Percentiles rank a stretch among this genome's conserved stretches.
phyloP scores from a whole-genome alignment of 1,284 basidiomycete species.

The Trametes hirsuta region DNA sequence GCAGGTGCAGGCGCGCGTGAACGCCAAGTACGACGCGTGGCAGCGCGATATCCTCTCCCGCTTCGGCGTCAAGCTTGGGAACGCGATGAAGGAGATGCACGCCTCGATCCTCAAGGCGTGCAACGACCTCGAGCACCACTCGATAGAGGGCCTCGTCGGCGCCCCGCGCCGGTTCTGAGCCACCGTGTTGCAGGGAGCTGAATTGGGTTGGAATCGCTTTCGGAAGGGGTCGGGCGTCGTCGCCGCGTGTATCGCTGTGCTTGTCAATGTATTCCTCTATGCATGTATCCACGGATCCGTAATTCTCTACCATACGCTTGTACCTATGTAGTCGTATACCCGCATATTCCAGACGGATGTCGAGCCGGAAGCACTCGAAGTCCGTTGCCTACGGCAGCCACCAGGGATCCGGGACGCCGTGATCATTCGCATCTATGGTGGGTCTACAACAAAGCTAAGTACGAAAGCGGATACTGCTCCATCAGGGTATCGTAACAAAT shows the following conservation, averaged over 20 bases:
- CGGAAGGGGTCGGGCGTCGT: neutral
- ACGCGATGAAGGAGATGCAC: slow-evolving; percentile 97
- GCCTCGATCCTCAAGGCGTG: slow-evolving; percentile 90
- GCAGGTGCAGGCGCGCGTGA: slow-evolving; percentile 96
- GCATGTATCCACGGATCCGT: slow-evolving; percentile 25
- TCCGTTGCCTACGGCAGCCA: neutral
- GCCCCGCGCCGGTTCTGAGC: slow-evolving; percentile 38
- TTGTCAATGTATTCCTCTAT: slow-evolving; percentile 21
- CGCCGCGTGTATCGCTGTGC: slow-evolving; percentile 20
- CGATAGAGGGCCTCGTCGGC: slow-evolving; percentile 68
- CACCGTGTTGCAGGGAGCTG: neutral
- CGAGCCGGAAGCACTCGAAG: neutral
- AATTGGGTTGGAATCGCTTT: neutral
- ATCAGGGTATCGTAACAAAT: slow-evolving; percentile 17
- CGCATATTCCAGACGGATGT: slow-evolving; percentile 17
- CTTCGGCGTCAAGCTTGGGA: slow-evolving; percentile 91
- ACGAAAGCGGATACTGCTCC: slow-evolving; percentile 15
- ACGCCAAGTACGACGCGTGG: slow-evolving; percentile 98
- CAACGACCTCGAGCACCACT: slow-evolving; percentile 91
- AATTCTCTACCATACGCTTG: slow-evolving; percentile 25
- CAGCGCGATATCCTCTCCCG: slow-evolving; percentile 92
- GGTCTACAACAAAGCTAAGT: slow-evolving; percentile 18
- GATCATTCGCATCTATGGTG: neutral
- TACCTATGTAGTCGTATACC: slow-evolving; percentile 28
- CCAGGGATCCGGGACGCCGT: neutral